Percentiles rank a stretch among this genome's conserved stretches.
phyloP scores from a whole-genome alignment of 352 stramenopile genomes.

The Phytopythium ostracodes region DNA sequence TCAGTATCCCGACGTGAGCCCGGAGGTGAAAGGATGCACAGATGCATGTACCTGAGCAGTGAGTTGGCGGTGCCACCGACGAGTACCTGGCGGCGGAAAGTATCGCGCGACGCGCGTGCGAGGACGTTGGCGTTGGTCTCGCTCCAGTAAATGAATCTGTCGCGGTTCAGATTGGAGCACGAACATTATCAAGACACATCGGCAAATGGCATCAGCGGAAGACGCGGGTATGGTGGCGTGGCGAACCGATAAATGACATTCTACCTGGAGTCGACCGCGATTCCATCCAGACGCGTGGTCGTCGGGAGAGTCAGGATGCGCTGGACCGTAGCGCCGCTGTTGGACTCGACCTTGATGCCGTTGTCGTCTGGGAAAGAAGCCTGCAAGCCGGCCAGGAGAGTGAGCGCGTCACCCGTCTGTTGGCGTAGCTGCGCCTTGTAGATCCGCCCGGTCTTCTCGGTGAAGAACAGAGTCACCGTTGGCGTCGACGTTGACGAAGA shows the following conservation, averaged over 20 bases:
- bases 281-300: constrained; percentile 48
- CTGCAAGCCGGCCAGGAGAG: constrained; percentile 6
- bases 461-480: constrained; percentile 48
- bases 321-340: constrained; percentile 6
- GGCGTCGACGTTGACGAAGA: neutral
- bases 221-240: neutral
- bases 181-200: neutral
- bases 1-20: neutral
- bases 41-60: constrained; percentile 31
- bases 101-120: constrained; percentile 33
- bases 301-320: constrained; percentile 40
- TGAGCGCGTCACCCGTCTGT: neutral
- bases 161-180: neutral
- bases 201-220: neutral
- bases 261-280: constrained; percentile 55
- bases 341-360: constrained; percentile 8
- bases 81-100: constrained; percentile 46
- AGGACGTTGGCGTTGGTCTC: constrained; percentile 65
- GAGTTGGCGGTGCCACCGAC: constrained; percentile 50
- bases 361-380: constrained; percentile 8
- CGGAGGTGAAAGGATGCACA: neutral
- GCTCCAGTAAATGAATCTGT: constrained; percentile 67
- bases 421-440: constrained; percentile 17
- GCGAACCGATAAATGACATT: neutral
- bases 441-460: constrained; percentile 65